Conservation (phyloP, 2,329 filamentous ascomycete genomes). For the Ceratocystis smalleyi region DNA sequence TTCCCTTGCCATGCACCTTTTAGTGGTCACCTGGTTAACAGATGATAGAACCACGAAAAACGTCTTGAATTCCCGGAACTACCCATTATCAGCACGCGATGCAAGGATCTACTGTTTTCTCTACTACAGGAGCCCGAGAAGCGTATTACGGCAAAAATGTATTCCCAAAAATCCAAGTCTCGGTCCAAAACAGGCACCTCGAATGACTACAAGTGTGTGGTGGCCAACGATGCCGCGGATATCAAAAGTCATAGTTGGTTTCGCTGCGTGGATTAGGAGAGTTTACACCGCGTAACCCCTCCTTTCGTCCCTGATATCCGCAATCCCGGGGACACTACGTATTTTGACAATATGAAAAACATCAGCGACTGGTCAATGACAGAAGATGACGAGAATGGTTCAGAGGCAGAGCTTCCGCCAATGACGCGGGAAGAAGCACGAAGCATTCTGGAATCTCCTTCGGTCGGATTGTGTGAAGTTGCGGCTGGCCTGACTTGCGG, state of each 20-base stretch:
- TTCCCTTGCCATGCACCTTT: not conserved
- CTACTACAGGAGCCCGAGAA: conserved; percentile 59
- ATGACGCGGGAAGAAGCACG: conserved; percentile 13
- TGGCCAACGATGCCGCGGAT: conserved; percentile 68
- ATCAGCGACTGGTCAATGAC: conserved; percentile 43
- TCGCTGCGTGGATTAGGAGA: conserved; percentile 60
- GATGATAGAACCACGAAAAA: conserved; percentile 47
- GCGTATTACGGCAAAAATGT: conserved; percentile 62
- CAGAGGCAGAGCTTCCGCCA: conserved; percentile 1
- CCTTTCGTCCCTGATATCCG: conserved; percentile 66
- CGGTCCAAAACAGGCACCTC: conserved; percentile 16
- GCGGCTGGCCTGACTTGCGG: conserved; percentile 31
- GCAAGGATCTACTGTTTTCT: conserved; percentile 58
- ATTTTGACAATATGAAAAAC: conserved; percentile 72
- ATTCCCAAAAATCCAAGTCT: conserved; percentile 41
- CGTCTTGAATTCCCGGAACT: conserved; percentile 56
- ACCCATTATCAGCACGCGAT: conserved; percentile 50
- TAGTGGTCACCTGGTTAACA: not conserved
- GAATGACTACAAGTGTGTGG: conserved; percentile 36
- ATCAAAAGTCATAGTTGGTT: conserved; percentile 88
- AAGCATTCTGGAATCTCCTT: conserved; percentile 25
- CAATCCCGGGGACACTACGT: conserved; percentile 59
- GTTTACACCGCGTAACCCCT: conserved; percentile 52
- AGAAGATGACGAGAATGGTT: not conserved
- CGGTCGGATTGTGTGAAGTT: conserved; percentile 25